Base-by-base conservation (phyloP, 352 stramenopile genomes). In the Phytopythium ostracodes region DNA sequence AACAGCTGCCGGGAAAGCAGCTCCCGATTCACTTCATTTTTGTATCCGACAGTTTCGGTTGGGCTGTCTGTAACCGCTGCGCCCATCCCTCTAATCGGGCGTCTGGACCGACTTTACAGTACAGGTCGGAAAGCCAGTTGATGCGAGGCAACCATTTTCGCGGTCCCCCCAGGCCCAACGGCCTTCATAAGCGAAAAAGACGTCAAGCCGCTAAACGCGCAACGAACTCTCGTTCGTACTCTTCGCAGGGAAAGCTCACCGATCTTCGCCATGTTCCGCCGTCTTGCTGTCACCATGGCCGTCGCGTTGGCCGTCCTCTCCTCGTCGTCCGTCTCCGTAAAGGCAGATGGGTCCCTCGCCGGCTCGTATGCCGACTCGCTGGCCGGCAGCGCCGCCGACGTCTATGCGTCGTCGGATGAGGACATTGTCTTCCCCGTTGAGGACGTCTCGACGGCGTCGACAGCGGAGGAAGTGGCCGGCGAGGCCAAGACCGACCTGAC, bases 241-340 rank as follows among this genome's bases (percentile, higher is more conserved):
- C 38, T 35, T 51, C 14, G n/a, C n/a, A 20, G n/a, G 22, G 14
- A 14, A 36, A 22, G 24, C 38, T 22, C 24, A 47, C 33, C 52
- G 29, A 47, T 42, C 49, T 56, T 20, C 54, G 22, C 36, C 36
- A 79, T 79, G 72, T 79, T 79, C 64, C 63, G 63, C 42, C 72
- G 72, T 51, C 42, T 76, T 29, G 66, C 66, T 52, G 68, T 71
- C 67, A 79, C 63, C 62, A 81, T 62, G 70, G 72, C 58, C 66
- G 70, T 70, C 67, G 59, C 76, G 27, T 62, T 72, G 59, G 76
- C 66, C 63, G 71, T 79, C 72, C 72, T 68, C 66, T 75, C 66
- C 55, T 64, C 58, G 29, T 36, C 65, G 58, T 18, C 46, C 46
- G 68, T 63, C 15, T 46, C 50, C 25, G 63, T 63, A 15, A 61